Conservation (phyloP, 202 grass and related monocot species). For the Eragrostis tef region DNA sequence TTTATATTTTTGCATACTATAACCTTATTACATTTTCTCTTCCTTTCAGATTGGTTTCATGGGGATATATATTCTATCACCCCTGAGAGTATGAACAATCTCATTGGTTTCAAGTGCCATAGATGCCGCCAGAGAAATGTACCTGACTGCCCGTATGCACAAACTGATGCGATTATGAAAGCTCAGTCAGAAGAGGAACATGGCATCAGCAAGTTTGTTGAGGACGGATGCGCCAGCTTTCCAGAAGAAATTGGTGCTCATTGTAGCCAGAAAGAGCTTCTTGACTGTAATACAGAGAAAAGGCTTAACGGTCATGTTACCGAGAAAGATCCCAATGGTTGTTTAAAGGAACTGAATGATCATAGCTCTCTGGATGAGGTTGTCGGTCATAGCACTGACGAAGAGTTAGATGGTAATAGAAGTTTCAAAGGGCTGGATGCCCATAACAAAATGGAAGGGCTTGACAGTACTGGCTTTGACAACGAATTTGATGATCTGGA, state of each 20-base stretch:
- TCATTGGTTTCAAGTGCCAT: conserved; percentile 97
- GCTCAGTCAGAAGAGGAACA: conserved; percentile 48
- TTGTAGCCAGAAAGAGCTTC: conserved; percentile 34
- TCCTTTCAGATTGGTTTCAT: conserved; percentile 96
- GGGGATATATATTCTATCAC: conserved; percentile 81
- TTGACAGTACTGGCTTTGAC: background rate
- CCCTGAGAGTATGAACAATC: conserved; percentile 67
- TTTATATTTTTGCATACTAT: conserved; percentile 26
- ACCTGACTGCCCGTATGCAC: conserved; percentile 68
- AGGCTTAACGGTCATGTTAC: conserved; percentile 27
- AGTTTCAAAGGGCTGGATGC: conserved; percentile 22
- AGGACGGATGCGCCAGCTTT: background rate
- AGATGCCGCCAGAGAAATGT: conserved; percentile 64
- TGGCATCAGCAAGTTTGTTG: background rate
- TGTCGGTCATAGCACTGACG: background rate
- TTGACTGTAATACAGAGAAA: background rate
- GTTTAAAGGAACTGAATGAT: conserved; percentile 34
- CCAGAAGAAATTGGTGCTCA: conserved; percentile 40
- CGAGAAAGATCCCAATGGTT: conserved; percentile 25
- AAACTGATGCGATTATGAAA: conserved; percentile 38
- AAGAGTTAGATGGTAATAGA: conserved; percentile 27
- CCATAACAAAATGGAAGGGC: conserved; percentile 16
- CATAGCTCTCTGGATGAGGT: conserved; percentile 38
- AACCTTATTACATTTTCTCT: conserved; percentile 29
- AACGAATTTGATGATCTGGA: conserved; percentile 1